These are phyloP conservation scores for Thalassiosira ordinaria DNA, from an alignment of 352 stramenopile species.

Conservation along the genomic window DNA sequence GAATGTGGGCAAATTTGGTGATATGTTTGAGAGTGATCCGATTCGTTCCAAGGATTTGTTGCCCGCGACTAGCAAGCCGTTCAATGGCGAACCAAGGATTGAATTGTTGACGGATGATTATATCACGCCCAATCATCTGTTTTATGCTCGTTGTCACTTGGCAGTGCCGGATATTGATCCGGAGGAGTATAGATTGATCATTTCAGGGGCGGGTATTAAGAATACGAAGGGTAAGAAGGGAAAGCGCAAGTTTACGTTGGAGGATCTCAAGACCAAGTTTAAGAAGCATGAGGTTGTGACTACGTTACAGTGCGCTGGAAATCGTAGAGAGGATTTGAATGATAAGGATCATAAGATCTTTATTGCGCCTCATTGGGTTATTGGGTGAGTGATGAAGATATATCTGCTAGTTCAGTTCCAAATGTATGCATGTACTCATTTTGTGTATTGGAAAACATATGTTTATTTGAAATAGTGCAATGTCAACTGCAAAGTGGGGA, in stretches of 20 bases:
- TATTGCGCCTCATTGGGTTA: slow-evolving; percentile 90
- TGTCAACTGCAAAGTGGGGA: slow-evolving; percentile 95
- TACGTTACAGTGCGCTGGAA: slow-evolving; percentile 97
- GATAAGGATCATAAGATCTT: slow-evolving; percentile 63
- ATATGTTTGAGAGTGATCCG: slow-evolving; percentile 91
- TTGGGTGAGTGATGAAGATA: too few species aligned
- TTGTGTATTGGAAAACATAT: too few species aligned
- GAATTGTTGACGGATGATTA: slow-evolving; percentile 92
- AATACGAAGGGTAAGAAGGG: slow-evolving; percentile 56
- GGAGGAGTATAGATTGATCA: slow-evolving; percentile 87
- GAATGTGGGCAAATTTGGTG: slow-evolving; percentile 42
- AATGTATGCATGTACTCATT: too few species aligned
- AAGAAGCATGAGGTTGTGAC: slow-evolving; percentile 91
- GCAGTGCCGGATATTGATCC: slow-evolving; percentile 93
- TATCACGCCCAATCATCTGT: slow-evolving; percentile 95
- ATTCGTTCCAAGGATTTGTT: slow-evolving; percentile 88
- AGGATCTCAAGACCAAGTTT: slow-evolving; percentile 90
- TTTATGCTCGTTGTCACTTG: slow-evolving; percentile 98
- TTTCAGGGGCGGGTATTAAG: slow-evolving; percentile 28
- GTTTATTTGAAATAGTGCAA: slow-evolving; percentile 86
- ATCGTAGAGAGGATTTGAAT: slow-evolving; percentile 94
- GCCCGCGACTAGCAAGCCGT: slow-evolving; percentile 90
- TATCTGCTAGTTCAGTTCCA: too few species aligned
- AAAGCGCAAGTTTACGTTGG: slow-evolving; percentile 85
- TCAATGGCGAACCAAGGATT: slow-evolving; percentile 91